These are phyloP conservation scores for Maudiozyma barnettii DNA, from an alignment of 805 yeast species.

Conservation along the genomic window DNA sequence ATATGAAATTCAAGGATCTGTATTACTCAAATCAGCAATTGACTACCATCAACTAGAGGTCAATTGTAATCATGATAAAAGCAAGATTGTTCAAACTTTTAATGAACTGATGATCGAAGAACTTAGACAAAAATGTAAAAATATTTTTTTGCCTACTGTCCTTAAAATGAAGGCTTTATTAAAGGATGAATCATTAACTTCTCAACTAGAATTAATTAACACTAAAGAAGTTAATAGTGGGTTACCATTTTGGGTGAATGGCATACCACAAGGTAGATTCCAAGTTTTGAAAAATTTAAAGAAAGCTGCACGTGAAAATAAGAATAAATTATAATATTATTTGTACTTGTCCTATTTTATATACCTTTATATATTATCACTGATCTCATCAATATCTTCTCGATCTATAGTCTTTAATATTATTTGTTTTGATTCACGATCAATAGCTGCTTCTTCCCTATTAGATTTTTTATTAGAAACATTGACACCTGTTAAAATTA, in stretches of 20 bases:
- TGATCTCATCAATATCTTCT: background rate
- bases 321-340: background rate
- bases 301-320: conserved; percentile 28
- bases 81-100: conserved; percentile 36
- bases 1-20: conserved; percentile 47
- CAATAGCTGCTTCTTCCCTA: background rate
- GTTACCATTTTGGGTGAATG: conserved; percentile 57
- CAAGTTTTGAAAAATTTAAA: conserved; percentile 39
- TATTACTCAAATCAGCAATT: background rate
- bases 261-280: conserved; percentile 66
- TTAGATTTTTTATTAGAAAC: conserved; percentile 27
- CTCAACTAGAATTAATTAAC: conserved; percentile 39
- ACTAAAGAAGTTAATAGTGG: conserved; percentile 63
- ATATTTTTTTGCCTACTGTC: conserved; percentile 34
- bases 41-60: conserved; percentile 11
- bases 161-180: conserved; percentile 37
- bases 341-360: background rate
- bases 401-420: background rate
- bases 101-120: conserved; percentile 36
- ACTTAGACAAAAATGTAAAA: conserved; percentile 27
- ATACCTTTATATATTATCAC: background rate
- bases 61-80: conserved; percentile 33
- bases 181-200: conserved; percentile 21
- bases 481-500: conserved; percentile 46
- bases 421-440: background rate